Conservation (phyloP, 116 monocot species). For the Dioscorea cayenensis region DNA sequence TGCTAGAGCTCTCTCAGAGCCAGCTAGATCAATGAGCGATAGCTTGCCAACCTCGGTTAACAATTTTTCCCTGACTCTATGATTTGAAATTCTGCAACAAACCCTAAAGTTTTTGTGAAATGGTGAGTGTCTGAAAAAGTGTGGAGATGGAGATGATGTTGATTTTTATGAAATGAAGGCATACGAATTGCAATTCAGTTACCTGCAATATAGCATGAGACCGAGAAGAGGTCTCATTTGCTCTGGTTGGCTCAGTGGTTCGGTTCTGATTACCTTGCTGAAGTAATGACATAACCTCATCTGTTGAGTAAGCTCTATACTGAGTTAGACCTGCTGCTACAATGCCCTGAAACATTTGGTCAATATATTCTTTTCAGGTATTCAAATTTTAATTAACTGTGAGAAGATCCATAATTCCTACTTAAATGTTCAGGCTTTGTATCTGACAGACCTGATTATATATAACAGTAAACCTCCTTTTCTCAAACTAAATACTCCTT, state of each 20-base stretch:
- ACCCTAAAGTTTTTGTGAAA: conserved; percentile 23
- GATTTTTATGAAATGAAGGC: neutral
- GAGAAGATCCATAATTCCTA: no score
- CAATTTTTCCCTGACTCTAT: conserved; percentile 24
- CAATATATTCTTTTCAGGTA: neutral
- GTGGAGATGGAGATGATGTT: neutral
- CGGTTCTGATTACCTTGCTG: conserved; percentile 90
- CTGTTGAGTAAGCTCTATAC: conserved; percentile 87
- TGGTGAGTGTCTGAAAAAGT: neutral
- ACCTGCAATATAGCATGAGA: conserved; percentile 97
- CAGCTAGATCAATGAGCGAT: conserved; percentile 92
- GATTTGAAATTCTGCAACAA: conserved; percentile 64
- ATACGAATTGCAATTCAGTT: neutral
- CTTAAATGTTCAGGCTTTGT: no score
- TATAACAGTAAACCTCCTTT: no score
- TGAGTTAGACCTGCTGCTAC: conserved; percentile 81
- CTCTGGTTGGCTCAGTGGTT: conserved; percentile 89
- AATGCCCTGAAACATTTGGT: conserved; percentile 64
- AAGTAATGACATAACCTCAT: conserved; percentile 92
- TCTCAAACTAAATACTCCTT: no score
- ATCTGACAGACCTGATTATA: no score
- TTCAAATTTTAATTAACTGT: no score
- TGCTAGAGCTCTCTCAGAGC: conserved; percentile 89
- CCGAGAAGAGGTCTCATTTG: conserved; percentile 91
- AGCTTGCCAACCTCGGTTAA: conserved; percentile 65